Evolutionary conservation across 140 eudicot species (phyloP).

Genomic region (Artemisia princeps): DNA sequence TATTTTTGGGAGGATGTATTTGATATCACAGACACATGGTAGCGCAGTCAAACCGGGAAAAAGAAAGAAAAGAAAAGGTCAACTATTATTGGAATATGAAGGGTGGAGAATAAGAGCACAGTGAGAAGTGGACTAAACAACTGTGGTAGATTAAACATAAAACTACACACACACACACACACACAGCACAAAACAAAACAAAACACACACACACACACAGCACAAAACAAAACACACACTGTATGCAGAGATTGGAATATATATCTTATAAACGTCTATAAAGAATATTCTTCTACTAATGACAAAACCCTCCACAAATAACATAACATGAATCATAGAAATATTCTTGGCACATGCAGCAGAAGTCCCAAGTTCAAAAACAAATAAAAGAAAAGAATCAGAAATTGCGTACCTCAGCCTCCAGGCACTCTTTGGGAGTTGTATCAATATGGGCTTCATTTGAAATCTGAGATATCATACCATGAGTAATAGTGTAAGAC

Average conservation of each 20-base stretch:
- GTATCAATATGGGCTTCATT: slow-evolving; percentile 42
- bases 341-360: slow-evolving; percentile 4
- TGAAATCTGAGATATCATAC: slow-evolving; percentile 38
- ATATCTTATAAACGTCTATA: no score
- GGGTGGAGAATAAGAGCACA: background rate
- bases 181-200: background rate
- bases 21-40: background rate
- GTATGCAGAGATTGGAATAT: no score
- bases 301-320: background rate
- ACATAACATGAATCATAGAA: slow-evolving; percentile 14
- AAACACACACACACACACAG: background rate
- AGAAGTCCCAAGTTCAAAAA: slow-evolving; percentile 8
- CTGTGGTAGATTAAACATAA: background rate
- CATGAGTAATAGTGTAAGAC: slow-evolving; percentile 21
- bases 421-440: slow-evolving; percentile 36
- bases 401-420: slow-evolving; percentile 42
- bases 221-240: background rate
- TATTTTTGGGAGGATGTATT: background rate
- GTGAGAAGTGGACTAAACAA: background rate
- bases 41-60: background rate
- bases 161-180: no score
- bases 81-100: background rate
- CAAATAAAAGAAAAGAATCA: background rate
- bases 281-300: no score
- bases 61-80: background rate